phyloP scores from a whole-genome alignment of 768 basidiomycete genomes.

The Hericium alpestre region DNA sequence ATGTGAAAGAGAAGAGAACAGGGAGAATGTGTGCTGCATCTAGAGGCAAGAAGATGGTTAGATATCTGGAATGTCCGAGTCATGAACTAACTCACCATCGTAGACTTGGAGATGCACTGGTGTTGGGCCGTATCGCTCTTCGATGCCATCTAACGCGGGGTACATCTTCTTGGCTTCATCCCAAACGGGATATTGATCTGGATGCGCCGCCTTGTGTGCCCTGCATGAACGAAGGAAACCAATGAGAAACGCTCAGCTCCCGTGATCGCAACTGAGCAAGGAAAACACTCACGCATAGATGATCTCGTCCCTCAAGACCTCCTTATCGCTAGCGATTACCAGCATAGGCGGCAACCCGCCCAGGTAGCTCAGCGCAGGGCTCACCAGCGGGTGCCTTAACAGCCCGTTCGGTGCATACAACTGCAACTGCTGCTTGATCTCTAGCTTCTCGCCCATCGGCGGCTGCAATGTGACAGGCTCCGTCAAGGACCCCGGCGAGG shows the following conservation, averaged over 20 bases:
- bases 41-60: slow-evolving; percentile 16
- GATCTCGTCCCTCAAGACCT: slow-evolving; percentile 87
- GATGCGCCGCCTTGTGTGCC: slow-evolving; percentile 87
- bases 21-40: slow-evolving; percentile 68
- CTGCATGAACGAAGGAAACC: slow-evolving; percentile 24
- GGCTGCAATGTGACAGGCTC: slow-evolving; percentile 34
- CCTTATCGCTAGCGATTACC: slow-evolving; percentile 79
- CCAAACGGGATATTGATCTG: slow-evolving; percentile 48
- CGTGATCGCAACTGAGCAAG: not conserved
- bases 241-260: not conserved
- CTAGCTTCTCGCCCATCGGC: slow-evolving; percentile 40
- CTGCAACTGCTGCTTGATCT: slow-evolving; percentile 66
- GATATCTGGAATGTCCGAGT: slow-evolving; percentile 9
- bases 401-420: slow-evolving; percentile 76
- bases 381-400: slow-evolving; percentile 72
- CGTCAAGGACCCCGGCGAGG: slow-evolving; percentile 23
- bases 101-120: slow-evolving; percentile 89
- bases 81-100: slow-evolving; percentile 47
- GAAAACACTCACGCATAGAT: slow-evolving; percentile 54
- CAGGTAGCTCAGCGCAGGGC: slow-evolving; percentile 69
- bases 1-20: slow-evolving; percentile 64
- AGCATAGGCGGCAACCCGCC: slow-evolving; percentile 86
- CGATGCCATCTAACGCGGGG: slow-evolving; percentile 45
- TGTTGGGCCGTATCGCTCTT: slow-evolving; percentile 45
- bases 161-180: slow-evolving; percentile 41